Evolutionary conservation across 1,284 basidiomycete species (phyloP).

Genomic region (Trichosporon inkin): DNA sequence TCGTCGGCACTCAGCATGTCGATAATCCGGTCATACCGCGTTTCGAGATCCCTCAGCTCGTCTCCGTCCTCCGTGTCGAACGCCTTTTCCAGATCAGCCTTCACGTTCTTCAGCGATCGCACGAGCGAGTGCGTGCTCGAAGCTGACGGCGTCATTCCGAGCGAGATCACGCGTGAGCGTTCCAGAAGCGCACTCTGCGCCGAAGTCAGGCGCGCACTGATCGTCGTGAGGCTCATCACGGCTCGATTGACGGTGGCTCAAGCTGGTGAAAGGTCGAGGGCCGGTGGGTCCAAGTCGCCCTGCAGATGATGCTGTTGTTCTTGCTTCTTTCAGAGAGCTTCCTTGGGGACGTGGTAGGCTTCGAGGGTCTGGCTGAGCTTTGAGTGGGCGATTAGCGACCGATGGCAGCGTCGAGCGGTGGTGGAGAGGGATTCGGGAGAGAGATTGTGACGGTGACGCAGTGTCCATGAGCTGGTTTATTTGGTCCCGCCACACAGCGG

Average conservation of each 20-base stretch:
- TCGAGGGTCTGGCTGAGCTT: no score
- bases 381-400: no score
- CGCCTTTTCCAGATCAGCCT: conserved; percentile 34
- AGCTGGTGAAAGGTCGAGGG: no score
- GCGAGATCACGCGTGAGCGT: conserved; percentile 44
- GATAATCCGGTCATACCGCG: conserved; percentile 42
- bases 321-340: no score
- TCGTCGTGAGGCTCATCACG: conserved; percentile 13
- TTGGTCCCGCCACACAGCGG: conserved; percentile 6
- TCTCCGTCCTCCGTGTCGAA: conserved; percentile 24
- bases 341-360: no score
- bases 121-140: conserved; percentile 41
- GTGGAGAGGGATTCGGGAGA: not conserved
- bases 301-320: no score
- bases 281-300: no score
- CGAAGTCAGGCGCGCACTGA: conserved; percentile 43
- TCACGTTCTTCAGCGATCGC: conserved; percentile 37
- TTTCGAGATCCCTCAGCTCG: conserved; percentile 28
- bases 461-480: not conserved
- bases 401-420: not conserved
- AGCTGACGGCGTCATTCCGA: conserved; percentile 43
- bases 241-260: not conserved
- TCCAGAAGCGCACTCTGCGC: conserved; percentile 47
- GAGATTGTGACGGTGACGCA: not conserved
- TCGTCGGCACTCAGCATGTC: conserved; percentile 46